These are phyloP conservation scores for Tolypocladium tropicale DNA, from an alignment of 2,329 filamentous ascomycete species.

Conservation along the genomic window DNA sequence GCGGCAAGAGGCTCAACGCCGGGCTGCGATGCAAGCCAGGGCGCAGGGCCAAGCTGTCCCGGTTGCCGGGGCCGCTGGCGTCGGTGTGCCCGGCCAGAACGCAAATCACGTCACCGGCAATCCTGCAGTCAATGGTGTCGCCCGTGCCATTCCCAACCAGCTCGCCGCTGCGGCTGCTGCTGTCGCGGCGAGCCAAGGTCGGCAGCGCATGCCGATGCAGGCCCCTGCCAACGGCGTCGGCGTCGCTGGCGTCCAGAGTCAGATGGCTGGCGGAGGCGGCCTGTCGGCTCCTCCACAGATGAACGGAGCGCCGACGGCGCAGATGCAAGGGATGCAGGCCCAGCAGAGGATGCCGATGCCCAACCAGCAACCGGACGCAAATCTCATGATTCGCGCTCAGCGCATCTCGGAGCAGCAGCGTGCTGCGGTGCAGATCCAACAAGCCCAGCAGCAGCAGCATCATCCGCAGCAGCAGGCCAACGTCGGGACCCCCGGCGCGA, in stretches of 20 bases:
- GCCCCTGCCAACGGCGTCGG: conserved; percentile 40
- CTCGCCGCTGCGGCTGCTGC: conserved; percentile 29
- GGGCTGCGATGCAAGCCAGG: conserved; percentile 37
- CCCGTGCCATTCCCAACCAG: conserved; percentile 33
- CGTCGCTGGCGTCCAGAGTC: conserved; percentile 32
- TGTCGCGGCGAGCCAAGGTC: conserved; percentile 31
- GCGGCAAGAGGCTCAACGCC: conserved; percentile 49
- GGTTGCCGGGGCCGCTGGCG: conserved; percentile 30
- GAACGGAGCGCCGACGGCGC: conserved; percentile 58
- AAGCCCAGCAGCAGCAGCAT: conserved; percentile 22
- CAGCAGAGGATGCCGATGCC: conserved; percentile 49
- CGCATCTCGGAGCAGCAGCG: conserved; percentile 58
- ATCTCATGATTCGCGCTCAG: conserved; percentile 52
- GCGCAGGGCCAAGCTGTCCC: conserved; percentile 34
- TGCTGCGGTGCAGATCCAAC: conserved; percentile 37
- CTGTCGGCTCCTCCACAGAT: conserved; percentile 47
- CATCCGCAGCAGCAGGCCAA: conserved; percentile 15
- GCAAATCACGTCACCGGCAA: conserved; percentile 16
- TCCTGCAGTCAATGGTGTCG: conserved; percentile 15
- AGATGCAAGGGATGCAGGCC: conserved; percentile 49
- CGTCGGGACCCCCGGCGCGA: conserved; percentile 21
- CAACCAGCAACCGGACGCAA: conserved; percentile 35
- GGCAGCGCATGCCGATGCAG: conserved; percentile 44
- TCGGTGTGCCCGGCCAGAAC: conserved; percentile 18
- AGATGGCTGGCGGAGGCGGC: conserved; percentile 34